Base-by-base conservation (phyloP, 2,329 filamentous ascomycete species). In the Sporothrix phasma region DNA sequence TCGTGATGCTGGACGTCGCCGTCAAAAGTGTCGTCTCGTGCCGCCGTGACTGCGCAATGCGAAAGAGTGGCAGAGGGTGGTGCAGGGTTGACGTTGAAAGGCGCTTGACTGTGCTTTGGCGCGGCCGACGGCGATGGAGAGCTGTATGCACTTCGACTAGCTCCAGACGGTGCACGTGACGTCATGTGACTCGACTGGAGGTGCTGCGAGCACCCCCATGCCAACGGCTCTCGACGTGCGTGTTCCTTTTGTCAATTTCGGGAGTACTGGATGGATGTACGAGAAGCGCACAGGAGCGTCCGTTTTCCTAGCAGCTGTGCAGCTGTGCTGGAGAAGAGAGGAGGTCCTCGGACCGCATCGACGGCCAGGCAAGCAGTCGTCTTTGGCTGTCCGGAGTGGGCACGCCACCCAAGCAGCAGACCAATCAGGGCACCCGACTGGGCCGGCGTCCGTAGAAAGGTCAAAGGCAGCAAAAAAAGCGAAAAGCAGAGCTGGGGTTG, bases 391-490 rank as follows among this genome's bases (percentile, higher is more conserved):
- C n/a, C n/a, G n/a, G n/a, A n/a, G n/a, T n/a, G 56, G 56, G 56
- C 41, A 60, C 56, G 56, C 56, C 56, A 60, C 56, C 56, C 29
- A 31, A 37, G 37, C 39, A 63, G 5, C n/a, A 2, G 13, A 17
- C 54, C 43, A 59, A 58, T 54, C 45, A 60, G 34, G 34, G 24
- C 10, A 22, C 63, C 39, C 24, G 24, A 39, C 19, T 17, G 59
- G 24, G 24, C 64, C 60, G 37, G 26, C 41, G 29, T 65, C 61
- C 64, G 64, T 61, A 31, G n/a, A 60, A 53, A 62, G 51, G 61
- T 63, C 45, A 61, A n/a, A n/a, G n/a, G 61, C 45, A 61, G 61
- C 26, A 61, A 53, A 63, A 65, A 53, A 62, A 62, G 37, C 56
- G 46, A 43, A 45, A 49, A 31, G 61, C 24, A 45, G 29, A 63